Evolutionary conservation across 1,139 yeast species (phyloP).

Genomic region (Hyphopichia wangnamkhiaoensis): DNA sequence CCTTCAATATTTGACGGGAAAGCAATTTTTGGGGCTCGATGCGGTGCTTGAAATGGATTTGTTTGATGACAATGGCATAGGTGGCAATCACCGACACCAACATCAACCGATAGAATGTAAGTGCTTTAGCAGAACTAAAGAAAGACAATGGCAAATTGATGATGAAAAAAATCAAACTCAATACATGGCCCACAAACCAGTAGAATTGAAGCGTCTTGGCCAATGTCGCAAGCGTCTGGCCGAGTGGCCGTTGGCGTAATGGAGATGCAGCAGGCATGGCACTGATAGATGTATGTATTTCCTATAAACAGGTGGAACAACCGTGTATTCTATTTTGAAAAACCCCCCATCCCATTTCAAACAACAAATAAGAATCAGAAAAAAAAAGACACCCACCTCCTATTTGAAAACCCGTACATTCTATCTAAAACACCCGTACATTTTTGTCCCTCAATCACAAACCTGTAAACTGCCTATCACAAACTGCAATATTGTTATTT

Average conservation of each 20-base stretch:
- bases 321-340: neutral
- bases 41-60: conserved; percentile 39
- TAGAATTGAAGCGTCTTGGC: conserved; percentile 48
- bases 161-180: conserved; percentile 36
- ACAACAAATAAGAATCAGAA: neutral
- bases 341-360: neutral
- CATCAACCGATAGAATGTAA: conserved; percentile 37
- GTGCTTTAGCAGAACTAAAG: conserved; percentile 25
- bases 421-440: neutral
- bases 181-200: conserved; percentile 54
- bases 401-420: neutral
- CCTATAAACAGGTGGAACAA: too few species aligned
- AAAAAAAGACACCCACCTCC: too few species aligned
- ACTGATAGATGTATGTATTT: neutral
- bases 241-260: conserved; percentile 7
- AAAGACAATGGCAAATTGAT: conserved; percentile 33
- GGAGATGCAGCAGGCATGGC: neutral
- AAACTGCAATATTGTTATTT: too few species aligned
- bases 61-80: conserved; percentile 49
- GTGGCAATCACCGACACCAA: conserved; percentile 46
- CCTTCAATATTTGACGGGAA: conserved; percentile 25
- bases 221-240: conserved; percentile 12
- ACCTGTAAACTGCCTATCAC: neutral
- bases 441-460: neutral
- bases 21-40: conserved; percentile 12